Base-by-base conservation (phyloP, 805 yeast species). In the Jamesozyma gamospora region DNA sequence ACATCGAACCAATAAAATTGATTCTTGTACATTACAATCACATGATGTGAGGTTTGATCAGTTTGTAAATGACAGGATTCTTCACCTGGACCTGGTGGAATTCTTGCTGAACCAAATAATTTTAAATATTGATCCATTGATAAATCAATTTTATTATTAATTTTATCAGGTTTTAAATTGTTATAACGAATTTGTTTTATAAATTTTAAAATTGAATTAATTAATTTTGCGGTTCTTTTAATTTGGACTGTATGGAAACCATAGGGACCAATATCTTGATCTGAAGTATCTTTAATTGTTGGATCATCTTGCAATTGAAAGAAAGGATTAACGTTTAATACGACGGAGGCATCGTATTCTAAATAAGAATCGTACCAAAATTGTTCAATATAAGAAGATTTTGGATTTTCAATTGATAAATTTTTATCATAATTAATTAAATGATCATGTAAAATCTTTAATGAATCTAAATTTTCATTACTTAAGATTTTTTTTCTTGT, bases 1-100 rank as follows among this genome's bases (percentile, higher is more conserved):
- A 87, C 96, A 56, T 87, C 95, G 57, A 87, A 87, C 95, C 96
- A 87, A 63, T 87, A 87, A 60, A 86, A 84, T 60, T 87, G 95
- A 2, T 94, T 82, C 53, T 82, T 79, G 45, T 85, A 78, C 58
- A 85, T 64, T 13, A 87, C 88, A 9, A 86, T 79, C 28, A 87
- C 76, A 59, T 87, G 96, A 52, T 77, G 82, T 1, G 92, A 77
- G 9, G 76, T 67, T 7, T 70, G 56, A 59, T 84, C 95, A 1
- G 84, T 74, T 60, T 86, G 95, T 78, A 87, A 77, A 41, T 82
- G 75, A 60, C 96, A 87, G 1, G 63, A 53, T 16, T 46, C 41
- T 31, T 50, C 54, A 3, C 94, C 94, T 2, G 74, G 70, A 17
- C 71, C 69, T 1, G 92, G 80, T 35, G 96, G 95, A 45, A 87